Conservation (phyloP, 108 stramenopile species). For the Stephanodiscus triporus region DNA sequence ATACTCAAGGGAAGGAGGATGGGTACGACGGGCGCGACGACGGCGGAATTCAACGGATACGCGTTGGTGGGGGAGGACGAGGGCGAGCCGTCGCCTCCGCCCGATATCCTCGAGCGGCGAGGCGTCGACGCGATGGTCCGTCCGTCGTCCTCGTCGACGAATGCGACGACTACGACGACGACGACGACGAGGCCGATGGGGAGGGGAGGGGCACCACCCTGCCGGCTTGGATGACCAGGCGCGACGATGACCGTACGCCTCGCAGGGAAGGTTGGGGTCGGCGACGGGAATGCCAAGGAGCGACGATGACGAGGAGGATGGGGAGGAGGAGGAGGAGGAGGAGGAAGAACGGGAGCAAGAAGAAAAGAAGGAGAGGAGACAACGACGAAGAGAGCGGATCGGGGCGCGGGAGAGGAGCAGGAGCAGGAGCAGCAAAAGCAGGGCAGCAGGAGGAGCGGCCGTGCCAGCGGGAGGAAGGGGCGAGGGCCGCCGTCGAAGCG, state of each 20-base stretch:
- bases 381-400: slow-evolving; percentile 21
- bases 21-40: slow-evolving; percentile 5
- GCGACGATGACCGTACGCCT: slow-evolving; percentile 8
- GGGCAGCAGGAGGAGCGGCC: not conserved
- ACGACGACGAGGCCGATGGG: slow-evolving; percentile 51
- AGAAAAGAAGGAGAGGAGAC: not conserved
- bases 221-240: slow-evolving; percentile 70
- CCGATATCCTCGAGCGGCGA: too few relatives aligned
- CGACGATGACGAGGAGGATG: not conserved
- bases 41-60: slow-evolving; percentile 58
- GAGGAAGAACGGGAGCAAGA: not conserved
- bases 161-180: not conserved
- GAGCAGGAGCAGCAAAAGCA: not conserved
- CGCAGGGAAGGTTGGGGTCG: slow-evolving; percentile 26
- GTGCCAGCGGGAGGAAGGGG: not conserved
- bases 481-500: not conserved
- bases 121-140: not conserved
- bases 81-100: slow-evolving; percentile 42
- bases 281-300: slow-evolving; percentile 4
- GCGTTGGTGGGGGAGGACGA: slow-evolving; percentile 71
- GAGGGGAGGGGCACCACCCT: slow-evolving; percentile 60
- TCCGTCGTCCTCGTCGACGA: not conserved
- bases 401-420: slow-evolving; percentile 5
- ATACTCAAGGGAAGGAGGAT: slow-evolving; percentile 25
- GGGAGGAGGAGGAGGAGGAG: not conserved